Conservation (phyloP, 768 basidiomycete species). For the Lyophyllum decastes region DNA sequence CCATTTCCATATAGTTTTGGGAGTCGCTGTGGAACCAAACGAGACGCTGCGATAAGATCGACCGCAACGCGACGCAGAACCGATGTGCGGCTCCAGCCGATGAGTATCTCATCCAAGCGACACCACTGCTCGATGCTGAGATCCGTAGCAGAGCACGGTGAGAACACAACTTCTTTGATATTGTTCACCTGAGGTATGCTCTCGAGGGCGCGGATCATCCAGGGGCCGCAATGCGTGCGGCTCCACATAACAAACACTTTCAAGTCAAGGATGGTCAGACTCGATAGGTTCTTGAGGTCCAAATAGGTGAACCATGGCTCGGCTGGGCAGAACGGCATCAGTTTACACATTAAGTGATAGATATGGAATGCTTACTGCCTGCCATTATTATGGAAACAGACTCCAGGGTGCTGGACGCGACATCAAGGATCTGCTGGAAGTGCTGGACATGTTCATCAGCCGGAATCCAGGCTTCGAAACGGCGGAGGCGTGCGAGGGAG, state of each 20-base stretch:
- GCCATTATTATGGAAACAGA: neutral
- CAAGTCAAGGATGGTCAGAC: neutral
- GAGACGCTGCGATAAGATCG: neutral
- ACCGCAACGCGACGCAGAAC: neutral
- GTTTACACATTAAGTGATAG: neutral
- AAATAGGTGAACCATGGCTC: neutral
- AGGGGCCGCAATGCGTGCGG: neutral
- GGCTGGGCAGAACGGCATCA: neutral
- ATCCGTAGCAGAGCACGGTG: neutral
- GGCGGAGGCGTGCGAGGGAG: neutral
- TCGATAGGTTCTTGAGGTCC: neutral
- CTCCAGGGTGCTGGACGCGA: neutral
- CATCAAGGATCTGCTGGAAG: neutral
- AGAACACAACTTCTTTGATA: neutral
- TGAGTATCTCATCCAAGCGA: neutral
- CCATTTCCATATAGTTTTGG: neutral
- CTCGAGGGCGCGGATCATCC: neutral
- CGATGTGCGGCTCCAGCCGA: neutral
- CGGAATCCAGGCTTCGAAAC: neutral
- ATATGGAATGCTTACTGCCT: neutral
- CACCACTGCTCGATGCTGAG: neutral
- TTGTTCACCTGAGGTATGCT: neutral
- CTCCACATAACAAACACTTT: neutral
- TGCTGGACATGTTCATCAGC: neutral
- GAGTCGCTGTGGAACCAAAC: neutral